Evolutionary conservation across 2,329 filamentous ascomycete species (phyloP).

Genomic region (Trichophyton mentagrophytes): DNA sequence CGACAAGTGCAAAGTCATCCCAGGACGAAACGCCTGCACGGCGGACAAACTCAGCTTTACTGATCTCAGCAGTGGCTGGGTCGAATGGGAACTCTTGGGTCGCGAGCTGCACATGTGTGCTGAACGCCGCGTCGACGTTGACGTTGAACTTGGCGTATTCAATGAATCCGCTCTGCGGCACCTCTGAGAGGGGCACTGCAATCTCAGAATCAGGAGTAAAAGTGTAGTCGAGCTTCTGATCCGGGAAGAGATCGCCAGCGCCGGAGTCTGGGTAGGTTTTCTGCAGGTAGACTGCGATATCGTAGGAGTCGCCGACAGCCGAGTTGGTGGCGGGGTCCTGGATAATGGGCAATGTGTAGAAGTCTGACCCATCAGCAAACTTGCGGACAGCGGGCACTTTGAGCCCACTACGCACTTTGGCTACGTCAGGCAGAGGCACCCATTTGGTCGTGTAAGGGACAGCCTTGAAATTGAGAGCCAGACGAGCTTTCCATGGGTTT

Average conservation of each 20-base stretch:
- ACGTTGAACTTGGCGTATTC: slow-evolving; percentile 38
- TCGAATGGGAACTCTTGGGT: slow-evolving; percentile 39
- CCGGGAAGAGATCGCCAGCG: slow-evolving; percentile 38
- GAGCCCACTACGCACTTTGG: slow-evolving; percentile 36
- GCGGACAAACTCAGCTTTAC: slow-evolving; percentile 37
- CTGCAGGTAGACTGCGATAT: slow-evolving; percentile 51
- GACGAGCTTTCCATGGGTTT: slow-evolving; percentile 41
- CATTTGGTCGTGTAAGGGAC: slow-evolving; percentile 40
- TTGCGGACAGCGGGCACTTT: slow-evolving; percentile 40
- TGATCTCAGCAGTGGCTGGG: slow-evolving; percentile 33
- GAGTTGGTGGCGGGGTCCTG: slow-evolving; percentile 32
- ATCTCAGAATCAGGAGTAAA: slow-evolving; percentile 16
- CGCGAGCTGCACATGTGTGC: slow-evolving; percentile 32
- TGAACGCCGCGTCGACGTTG: slow-evolving; percentile 44
- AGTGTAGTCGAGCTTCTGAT: slow-evolving; percentile 29
- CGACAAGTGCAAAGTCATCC: slow-evolving; percentile 24
- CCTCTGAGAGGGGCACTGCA: slow-evolving; percentile 30
- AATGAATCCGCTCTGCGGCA: slow-evolving; percentile 10
- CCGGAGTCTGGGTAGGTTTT: slow-evolving; percentile 25
- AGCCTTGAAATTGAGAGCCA: slow-evolving; percentile 39
- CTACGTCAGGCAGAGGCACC: slow-evolving; percentile 42
- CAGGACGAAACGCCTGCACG: slow-evolving; percentile 36
- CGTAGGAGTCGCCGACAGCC: slow-evolving; percentile 49
- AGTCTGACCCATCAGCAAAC: slow-evolving; percentile 45
- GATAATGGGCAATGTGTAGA: slow-evolving; percentile 48